Percentiles rank a stretch among this genome's conserved stretches.
These are phyloP conservation scores for Centrapalus pauciflorus DNA, from an alignment of 129 eudicot genomes.

Conservation along the genomic window DNA sequence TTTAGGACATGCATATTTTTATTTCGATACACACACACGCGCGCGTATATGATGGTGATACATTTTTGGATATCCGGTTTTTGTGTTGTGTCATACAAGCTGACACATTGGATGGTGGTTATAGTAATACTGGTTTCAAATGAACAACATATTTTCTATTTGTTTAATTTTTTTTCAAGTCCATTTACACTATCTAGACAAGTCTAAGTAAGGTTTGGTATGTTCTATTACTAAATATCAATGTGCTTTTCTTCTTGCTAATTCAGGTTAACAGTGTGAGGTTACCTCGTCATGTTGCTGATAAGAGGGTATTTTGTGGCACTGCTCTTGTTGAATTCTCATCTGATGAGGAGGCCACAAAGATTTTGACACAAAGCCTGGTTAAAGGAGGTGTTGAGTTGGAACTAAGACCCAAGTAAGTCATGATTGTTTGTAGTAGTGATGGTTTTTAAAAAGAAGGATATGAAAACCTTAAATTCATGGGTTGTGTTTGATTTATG, in stretches of 20 bases:
- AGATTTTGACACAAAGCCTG: slow-evolving; percentile 55
- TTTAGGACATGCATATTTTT: neutral
- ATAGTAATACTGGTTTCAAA: too few relatives aligned
- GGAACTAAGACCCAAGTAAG: slow-evolving; percentile 85
- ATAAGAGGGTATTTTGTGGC: slow-evolving; percentile 66
- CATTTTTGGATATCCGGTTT: neutral
- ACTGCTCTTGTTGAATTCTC: slow-evolving; percentile 88
- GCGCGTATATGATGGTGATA: neutral
- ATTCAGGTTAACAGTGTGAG: slow-evolving; percentile 92
- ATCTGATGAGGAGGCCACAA: slow-evolving; percentile 77
- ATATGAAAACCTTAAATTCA: neutral
- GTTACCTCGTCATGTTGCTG: slow-evolving; percentile 82
- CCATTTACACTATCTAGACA: neutral
- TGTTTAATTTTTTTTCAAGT: neutral
- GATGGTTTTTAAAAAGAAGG: neutral
- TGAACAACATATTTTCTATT: neutral
- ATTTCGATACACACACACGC: too few relatives aligned
- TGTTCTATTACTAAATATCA: slow-evolving; percentile 1
- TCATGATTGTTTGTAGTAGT: neutral
- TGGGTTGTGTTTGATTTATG: neutral
- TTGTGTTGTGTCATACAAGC: neutral
- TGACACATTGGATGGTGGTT: neutral
- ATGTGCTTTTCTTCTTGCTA: neutral
- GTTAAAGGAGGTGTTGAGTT: slow-evolving; percentile 60
- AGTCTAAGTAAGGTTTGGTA: neutral